phyloP scores from a whole-genome alignment of 1,284 basidiomycete genomes.

The Mycena citricolor region DNA sequence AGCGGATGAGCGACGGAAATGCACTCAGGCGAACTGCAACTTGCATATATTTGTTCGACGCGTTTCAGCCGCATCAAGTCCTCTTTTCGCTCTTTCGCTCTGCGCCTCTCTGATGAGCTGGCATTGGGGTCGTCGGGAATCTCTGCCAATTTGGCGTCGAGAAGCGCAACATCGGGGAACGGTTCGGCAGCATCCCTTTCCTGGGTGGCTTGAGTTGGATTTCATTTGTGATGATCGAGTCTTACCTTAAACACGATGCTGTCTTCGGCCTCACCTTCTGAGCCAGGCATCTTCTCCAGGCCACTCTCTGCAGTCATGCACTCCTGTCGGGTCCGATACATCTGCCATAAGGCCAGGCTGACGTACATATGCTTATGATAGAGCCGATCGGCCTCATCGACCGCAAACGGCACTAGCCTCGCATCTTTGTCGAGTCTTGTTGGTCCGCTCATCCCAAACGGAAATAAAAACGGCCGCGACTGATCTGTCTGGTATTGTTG shows the following conservation, averaged over 20 bases:
- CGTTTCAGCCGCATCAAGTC: conserved; percentile 84
- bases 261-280: conserved; percentile 53
- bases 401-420: conserved; percentile 86
- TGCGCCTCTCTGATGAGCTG: conserved; percentile 70
- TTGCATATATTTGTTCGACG: conserved; percentile 89
- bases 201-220: too few relatives aligned
- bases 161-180: conserved; percentile 64
- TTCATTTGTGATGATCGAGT: too few relatives aligned
- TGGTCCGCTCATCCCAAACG: conserved; percentile 79
- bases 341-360: conserved; percentile 86
- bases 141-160: conserved; percentile 72
- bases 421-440: conserved; percentile 46
- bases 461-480: conserved; percentile 91
- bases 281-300: conserved; percentile 73
- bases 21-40: conserved; percentile 29
- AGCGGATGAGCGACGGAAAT: neutral
- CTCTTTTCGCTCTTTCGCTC: conserved; percentile 66
- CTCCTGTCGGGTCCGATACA: conserved; percentile 94
- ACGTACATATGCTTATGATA: conserved; percentile 92
- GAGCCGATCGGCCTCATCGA: conserved; percentile 92
- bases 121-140: conserved; percentile 51
- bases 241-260: too few relatives aligned
- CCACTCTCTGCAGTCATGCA: conserved; percentile 94
- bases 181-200: conserved; percentile 62
- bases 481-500: conserved; percentile 99